phyloP scores from a whole-genome alignment of 2,329 filamentous ascomycete species.

The Cladophialophora exuberans region DNA sequence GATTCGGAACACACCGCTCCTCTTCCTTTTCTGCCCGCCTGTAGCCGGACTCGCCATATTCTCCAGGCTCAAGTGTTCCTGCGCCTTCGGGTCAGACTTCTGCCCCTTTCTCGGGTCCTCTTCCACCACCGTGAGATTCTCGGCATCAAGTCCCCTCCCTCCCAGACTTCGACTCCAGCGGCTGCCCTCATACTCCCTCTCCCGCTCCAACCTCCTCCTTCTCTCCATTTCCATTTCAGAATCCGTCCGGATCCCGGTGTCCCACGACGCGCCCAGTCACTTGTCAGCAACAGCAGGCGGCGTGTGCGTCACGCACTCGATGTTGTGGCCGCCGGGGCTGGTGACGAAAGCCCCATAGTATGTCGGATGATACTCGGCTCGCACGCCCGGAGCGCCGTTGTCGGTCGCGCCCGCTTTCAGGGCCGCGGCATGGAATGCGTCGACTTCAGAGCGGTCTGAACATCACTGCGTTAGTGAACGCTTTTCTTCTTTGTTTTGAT shows the following conservation, averaged over 20 bases:
- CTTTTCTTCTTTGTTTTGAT: neutral
- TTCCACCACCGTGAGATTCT: too few species aligned
- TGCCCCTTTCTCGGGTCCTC: neutral
- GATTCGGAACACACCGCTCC: neutral
- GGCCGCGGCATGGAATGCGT: constrained; percentile 51
- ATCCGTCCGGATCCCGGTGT: too few species aligned
- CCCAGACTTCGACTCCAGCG: too few species aligned
- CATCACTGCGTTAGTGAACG: neutral
- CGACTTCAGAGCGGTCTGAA: constrained; percentile 40
- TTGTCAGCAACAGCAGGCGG: neutral
- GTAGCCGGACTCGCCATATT: neutral
- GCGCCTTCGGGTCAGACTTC: too few species aligned
- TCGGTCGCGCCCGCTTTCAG: constrained; percentile 50
- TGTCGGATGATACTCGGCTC: constrained; percentile 48
- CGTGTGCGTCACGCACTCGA: constrained; percentile 50
- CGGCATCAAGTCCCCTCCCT: too few species aligned
- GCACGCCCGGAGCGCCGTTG: constrained; percentile 54
- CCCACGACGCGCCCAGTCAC: neutral
- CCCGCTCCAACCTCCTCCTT: too few species aligned
- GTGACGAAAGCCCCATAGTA: constrained; percentile 58
- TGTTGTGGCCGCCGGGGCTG: constrained; percentile 58
- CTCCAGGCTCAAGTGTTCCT: constrained; percentile 1
- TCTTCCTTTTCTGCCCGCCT: neutral
- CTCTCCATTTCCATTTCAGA: too few species aligned
- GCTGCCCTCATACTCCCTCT: too few species aligned